Conservation (phyloP, 371 early-diverging fungal species). For the Mortierella sp. region DNA sequence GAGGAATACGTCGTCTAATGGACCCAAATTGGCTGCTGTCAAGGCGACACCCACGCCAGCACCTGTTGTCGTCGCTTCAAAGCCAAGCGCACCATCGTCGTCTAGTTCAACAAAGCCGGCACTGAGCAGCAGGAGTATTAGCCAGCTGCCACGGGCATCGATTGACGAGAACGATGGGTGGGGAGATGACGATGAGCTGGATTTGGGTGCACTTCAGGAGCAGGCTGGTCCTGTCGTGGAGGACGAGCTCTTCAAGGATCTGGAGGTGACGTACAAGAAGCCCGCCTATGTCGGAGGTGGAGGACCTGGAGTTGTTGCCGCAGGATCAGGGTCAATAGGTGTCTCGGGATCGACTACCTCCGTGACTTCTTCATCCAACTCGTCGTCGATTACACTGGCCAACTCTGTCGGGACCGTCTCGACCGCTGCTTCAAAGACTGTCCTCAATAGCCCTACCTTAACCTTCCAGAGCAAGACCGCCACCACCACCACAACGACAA, state of each 20-base stretch:
- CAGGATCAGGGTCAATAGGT: slow-evolving; percentile 1
- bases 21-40: slow-evolving; percentile 15
- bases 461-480: slow-evolving; percentile 8
- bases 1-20: slow-evolving; percentile 24
- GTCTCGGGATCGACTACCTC: slow-evolving; percentile 26
- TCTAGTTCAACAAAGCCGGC: slow-evolving; percentile 9
- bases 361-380: slow-evolving; percentile 20
- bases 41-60: slow-evolving; percentile 4
- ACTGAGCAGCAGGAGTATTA: slow-evolving; percentile 18
- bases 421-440: slow-evolving; percentile 10
- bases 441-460: slow-evolving; percentile 1
- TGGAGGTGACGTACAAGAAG: slow-evolving; percentile 44
- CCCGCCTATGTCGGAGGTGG: slow-evolving; percentile 42
- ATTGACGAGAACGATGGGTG: slow-evolving; percentile 44
- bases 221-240: slow-evolving; percentile 26
- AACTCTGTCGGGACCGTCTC: slow-evolving; percentile 19
- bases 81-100: neutral
- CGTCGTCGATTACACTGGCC: slow-evolving; percentile 32
- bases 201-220: slow-evolving; percentile 24
- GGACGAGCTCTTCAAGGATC: slow-evolving; percentile 53
- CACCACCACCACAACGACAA: neutral
- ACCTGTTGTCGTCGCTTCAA: neutral
- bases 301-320: neutral
- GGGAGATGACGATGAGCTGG: slow-evolving; percentile 38
- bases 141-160: slow-evolving; percentile 17